These are phyloP conservation scores for Eutypa lata DNA, from an alignment of 2,329 filamentous ascomycete genomes.

Conservation along the genomic window DNA sequence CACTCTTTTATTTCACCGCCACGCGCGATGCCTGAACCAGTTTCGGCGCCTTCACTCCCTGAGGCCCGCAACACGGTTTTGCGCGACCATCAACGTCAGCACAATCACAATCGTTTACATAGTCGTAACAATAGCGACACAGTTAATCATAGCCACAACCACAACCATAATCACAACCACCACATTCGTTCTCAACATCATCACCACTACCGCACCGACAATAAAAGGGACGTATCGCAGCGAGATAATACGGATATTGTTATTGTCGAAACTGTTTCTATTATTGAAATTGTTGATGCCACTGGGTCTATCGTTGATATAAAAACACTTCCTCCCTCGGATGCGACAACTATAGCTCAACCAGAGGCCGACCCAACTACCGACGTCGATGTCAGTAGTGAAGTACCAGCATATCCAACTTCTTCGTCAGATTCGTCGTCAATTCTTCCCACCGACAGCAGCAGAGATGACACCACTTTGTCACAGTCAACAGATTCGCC, in stretches of 20 bases:
- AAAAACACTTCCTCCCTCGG: conserved; percentile 35
- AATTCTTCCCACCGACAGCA: conserved; percentile 7
- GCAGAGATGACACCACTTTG: conserved; percentile 16
- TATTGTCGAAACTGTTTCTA: conserved; percentile 54
- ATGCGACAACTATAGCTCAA: background rate
- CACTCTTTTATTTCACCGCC: conserved; percentile 29
- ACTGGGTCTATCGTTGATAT: conserved; percentile 42
- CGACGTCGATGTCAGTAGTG: background rate
- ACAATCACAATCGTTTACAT: conserved; percentile 23
- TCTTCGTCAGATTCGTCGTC: background rate
- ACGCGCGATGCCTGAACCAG: conserved; percentile 44
- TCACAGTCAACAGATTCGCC: conserved; percentile 20
- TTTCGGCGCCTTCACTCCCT: conserved; percentile 46
- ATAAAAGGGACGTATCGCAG: conserved; percentile 10
- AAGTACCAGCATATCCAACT: background rate
- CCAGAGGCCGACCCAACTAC: background rate
- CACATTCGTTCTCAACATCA: conserved; percentile 27
- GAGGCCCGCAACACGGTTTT: conserved; percentile 37
- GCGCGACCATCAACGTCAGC: conserved; percentile 30
- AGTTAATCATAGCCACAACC: conserved; percentile 17
- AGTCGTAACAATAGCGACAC: conserved; percentile 27
- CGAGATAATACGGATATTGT: conserved; percentile 31
- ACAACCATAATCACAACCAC: conserved; percentile 25
- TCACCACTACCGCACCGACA: conserved; percentile 3
- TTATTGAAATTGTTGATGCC: conserved; percentile 51